Base-by-base conservation (phyloP, 345 rosid species). In the Syzygium aromaticum region DNA sequence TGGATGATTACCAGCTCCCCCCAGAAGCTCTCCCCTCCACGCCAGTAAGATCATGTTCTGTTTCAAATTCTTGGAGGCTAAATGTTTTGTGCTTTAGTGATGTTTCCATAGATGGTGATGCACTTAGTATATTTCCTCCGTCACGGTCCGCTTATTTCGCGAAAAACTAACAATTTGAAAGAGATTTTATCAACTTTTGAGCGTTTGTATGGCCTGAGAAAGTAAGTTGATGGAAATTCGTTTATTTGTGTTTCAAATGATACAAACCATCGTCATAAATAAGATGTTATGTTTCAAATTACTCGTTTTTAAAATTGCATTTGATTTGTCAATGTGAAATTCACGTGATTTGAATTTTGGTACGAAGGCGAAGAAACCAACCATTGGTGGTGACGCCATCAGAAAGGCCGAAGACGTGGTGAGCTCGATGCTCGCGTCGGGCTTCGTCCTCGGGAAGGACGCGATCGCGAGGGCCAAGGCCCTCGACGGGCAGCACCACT, bases 341-440 rank as follows among this genome's bases (percentile, higher is more conserved):
- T 73, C 25, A 16, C 1, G 25, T 9, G 25, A 8, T 73, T 2
- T 73, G 80, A 73, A 17, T 73, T 33, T 22, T 4, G 46, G 10
- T 17, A 16, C 2, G 88, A 86, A 90, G 91, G 89, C 86, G 83
- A 86, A 73, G 86, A 89, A 43, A 19, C 85, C 87, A 53, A 73
- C 46, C 25, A 73, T 33, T 6, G 7, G 80, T 0, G 49, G 80
- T 0, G 49, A 91, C 56, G 88, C 88, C 14, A 88, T 91, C n/a
- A 86, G 57, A 85, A 94, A 88, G 91, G 95, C 94, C 53, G 95
- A 92, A 89, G 94, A 93, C 46, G 89, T 92, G 83, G 93, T 94
- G n/a, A 94, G 93, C 89, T 89, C 88, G 46, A 91, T 93, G 96
- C 91, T 94, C 38, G 94, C 94, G 23, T 91, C 88, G 88, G 94